phyloP scores from a whole-genome alignment of 306 rosid species.

The Dalbergia cochinchinensis region DNA sequence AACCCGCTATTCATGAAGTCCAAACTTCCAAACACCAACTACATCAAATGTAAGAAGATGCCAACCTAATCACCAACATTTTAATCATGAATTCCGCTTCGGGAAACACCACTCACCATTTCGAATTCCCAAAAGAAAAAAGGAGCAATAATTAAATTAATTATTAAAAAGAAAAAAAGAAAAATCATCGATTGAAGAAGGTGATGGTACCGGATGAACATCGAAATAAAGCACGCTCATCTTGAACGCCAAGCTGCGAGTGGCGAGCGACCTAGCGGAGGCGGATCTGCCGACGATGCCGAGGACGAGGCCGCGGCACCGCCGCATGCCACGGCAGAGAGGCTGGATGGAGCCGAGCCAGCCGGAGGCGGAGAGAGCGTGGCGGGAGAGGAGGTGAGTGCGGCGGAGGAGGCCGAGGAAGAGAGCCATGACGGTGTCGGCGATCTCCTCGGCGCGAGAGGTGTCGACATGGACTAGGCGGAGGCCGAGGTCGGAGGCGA shows the following conservation, averaged over 20 bases:
- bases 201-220: conserved; percentile 62
- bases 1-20: background rate
- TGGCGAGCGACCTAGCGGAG: conserved; percentile 88
- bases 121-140: background rate
- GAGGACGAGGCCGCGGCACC: conserved; percentile 93
- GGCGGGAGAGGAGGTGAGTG: conserved; percentile 93
- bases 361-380: conserved; percentile 87
- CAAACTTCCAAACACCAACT: conserved; percentile 4
- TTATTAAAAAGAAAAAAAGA: background rate
- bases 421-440: conserved; percentile 96
- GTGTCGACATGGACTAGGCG: conserved; percentile 86
- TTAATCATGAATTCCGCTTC: conserved; percentile 18
- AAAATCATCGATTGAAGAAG: conserved; percentile 22
- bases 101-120: background rate
- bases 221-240: conserved; percentile 95
- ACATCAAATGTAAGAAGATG: background rate
- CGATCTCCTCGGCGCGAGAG: conserved; percentile 96
- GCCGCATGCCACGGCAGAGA: conserved; percentile 95
- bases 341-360: conserved; percentile 99
- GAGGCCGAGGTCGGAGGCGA: conserved; percentile 93
- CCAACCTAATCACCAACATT: background rate
- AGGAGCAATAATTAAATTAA: background rate
- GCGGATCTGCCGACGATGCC: conserved; percentile 97
- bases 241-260: conserved; percentile 95
- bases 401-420: conserved; percentile 94